phyloP scores from a whole-genome alignment of 176 grass and related monocot genomes.

The Eragrostis curvula region DNA sequence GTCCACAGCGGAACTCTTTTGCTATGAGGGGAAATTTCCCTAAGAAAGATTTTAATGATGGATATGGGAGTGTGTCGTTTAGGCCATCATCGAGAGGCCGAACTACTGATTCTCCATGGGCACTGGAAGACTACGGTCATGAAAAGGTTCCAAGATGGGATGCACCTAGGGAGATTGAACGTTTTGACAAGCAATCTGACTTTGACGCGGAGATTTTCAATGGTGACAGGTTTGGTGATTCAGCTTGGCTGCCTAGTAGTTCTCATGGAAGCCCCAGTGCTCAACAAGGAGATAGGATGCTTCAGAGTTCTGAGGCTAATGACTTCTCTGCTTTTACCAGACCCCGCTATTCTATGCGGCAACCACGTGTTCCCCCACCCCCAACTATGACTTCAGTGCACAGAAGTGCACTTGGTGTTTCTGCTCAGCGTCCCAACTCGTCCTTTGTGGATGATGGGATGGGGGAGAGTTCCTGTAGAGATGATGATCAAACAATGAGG shows the following conservation, averaged over 20 bases:
- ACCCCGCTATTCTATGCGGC: slow-evolving; percentile 61
- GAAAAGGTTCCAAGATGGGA: slow-evolving; percentile 68
- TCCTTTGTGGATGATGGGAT: slow-evolving; percentile 48
- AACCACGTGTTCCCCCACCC: slow-evolving; percentile 75
- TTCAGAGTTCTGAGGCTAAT: slow-evolving; percentile 57
- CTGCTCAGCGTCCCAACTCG: slow-evolving; percentile 49
- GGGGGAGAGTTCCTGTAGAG: slow-evolving; percentile 48
- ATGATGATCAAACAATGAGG: slow-evolving; percentile 49
- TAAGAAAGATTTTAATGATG: slow-evolving; percentile 69
- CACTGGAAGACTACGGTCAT: slow-evolving; percentile 53
- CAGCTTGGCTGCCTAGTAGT: slow-evolving; percentile 56
- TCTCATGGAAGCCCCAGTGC: slow-evolving; percentile 59
- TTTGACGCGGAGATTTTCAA: slow-evolving; percentile 61
- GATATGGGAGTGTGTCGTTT: slow-evolving; percentile 36
- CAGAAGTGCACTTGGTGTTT: slow-evolving; percentile 50
- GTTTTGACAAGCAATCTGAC: slow-evolving; percentile 65
- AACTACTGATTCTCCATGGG: slow-evolving; percentile 48
- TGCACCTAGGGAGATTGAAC: slow-evolving; percentile 53
- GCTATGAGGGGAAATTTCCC: slow-evolving; percentile 52
- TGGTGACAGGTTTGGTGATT: slow-evolving; percentile 71
- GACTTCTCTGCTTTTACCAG: slow-evolving; percentile 72
- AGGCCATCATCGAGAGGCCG: slow-evolving; percentile 53
- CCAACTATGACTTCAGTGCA: slow-evolving; percentile 60
- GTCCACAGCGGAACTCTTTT: slow-evolving; percentile 53
- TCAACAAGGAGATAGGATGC: slow-evolving; percentile 60